These are phyloP conservation scores for Ganoderma sinense DNA, from an alignment of 1,284 basidiomycete species.

Conservation along the genomic window DNA sequence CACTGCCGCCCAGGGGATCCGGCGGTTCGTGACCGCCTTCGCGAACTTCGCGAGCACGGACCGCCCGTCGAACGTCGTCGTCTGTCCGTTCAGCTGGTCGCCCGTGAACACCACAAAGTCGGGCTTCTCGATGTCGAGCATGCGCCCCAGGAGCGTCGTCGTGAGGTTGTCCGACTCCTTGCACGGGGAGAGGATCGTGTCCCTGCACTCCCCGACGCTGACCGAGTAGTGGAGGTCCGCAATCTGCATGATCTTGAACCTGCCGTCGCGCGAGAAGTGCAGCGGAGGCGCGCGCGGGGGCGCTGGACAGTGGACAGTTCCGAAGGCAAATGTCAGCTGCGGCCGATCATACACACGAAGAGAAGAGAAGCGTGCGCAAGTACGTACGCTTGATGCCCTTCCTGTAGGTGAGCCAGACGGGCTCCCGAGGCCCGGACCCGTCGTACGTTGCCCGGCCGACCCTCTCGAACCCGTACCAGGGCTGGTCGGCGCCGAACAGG, in stretches of 20 bases:
- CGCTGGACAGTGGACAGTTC: constrained; percentile 51
- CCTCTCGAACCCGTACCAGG: constrained; percentile 84
- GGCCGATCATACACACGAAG: background rate
- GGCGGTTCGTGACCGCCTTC: constrained; percentile 73
- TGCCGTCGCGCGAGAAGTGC: constrained; percentile 58
- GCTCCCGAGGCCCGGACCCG: constrained; percentile 40
- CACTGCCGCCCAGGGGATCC: constrained; percentile 89
- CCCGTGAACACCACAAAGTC: constrained; percentile 91
- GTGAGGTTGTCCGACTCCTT: constrained; percentile 78
- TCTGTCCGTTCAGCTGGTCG: constrained; percentile 89
- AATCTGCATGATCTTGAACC: constrained; percentile 89
- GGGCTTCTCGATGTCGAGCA: constrained; percentile 86
- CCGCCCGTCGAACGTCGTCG: constrained; percentile 86
- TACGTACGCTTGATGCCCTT: constrained; percentile 65
- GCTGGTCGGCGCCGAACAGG: constrained; percentile 78
- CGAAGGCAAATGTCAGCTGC: background rate
- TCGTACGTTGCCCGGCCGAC: constrained; percentile 60
- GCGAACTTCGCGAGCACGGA: constrained; percentile 91
- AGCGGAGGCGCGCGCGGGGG: constrained; percentile 76
- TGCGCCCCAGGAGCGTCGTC: constrained; percentile 67
- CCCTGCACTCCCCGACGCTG: constrained; percentile 73
- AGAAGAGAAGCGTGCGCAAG: background rate
- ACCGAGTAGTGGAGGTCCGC: constrained; percentile 92
- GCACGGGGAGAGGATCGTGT: constrained; percentile 65
- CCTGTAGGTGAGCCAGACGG: constrained; percentile 60